Evolutionary conservation across 352 stramenopile species (phyloP).

Genomic region (Blastocystis sp.): DNA sequence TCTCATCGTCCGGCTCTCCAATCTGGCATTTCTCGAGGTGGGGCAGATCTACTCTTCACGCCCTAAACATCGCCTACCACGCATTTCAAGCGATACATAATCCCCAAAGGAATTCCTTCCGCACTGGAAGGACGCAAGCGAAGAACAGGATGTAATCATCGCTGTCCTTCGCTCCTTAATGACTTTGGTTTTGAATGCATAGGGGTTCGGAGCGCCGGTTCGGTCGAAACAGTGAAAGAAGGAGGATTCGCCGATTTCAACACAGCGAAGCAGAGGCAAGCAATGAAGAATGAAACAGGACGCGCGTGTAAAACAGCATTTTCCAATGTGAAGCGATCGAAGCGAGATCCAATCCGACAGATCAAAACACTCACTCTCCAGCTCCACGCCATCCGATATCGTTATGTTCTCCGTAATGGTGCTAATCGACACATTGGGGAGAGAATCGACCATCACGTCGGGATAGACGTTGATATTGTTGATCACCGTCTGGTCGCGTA

Average conservation of each 20-base stretch:
- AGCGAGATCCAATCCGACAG: not conserved
- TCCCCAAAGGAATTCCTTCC: not conserved
- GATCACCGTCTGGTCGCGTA: not conserved
- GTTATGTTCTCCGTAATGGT: not conserved
- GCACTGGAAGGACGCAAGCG: not conserved
- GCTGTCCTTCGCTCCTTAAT: not conserved
- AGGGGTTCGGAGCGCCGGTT: not conserved
- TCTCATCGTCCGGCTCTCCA: not conserved
- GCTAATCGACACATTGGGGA: not conserved
- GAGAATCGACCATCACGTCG: not conserved
- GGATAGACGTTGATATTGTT: not conserved
- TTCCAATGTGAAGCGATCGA: conserved; percentile 15
- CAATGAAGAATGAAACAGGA: not conserved
- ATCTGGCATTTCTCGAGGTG: not conserved
- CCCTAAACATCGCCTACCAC: not conserved
- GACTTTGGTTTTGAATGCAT: not conserved
- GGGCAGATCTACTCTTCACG: conserved; percentile 2
- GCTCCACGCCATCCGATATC: not conserved
- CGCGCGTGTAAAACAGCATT: conserved; percentile 3
- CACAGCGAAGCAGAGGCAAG: conserved; percentile 9
- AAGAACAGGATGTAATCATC: conserved; percentile 1
- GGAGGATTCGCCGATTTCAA: conserved; percentile 4
- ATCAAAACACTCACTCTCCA: not conserved
- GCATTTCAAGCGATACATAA: not conserved
- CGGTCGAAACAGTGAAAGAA: not conserved